Evolutionary conservation across 768 basidiomycete species (phyloP), one percentile per base, ranked within the genome.

Genomic region (Suillus clintonianus): DNA sequence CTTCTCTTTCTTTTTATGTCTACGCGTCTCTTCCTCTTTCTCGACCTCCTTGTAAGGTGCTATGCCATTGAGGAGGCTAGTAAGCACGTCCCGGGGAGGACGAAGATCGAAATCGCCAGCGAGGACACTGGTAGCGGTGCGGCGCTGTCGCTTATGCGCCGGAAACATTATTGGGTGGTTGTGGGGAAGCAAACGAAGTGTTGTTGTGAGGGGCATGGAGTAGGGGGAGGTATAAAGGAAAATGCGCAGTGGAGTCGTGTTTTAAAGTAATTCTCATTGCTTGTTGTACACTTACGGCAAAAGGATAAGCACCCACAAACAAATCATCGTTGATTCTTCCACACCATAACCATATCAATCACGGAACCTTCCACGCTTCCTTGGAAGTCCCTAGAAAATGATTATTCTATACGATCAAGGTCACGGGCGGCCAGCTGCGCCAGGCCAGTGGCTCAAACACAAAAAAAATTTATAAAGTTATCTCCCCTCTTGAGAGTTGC

Each of bases 61-160:
- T 36, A 92, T 88, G 58, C 91, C 90, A 70, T 92, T 92, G 70
- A 93, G 79, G 57, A 92, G 75, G 75, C 89, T 90, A 15, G 92
- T 93, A 67, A 94, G 81, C 66, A 89, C 90, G 77, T 93, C 91
- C 72, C 92, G 85, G 42, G 82, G 71, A 0, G 89, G 87, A 22
- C 82, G 82, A 6, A 81, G 73, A 78, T 93, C 92, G 74, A 91
- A 92, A 72, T 82, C 78, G 68, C 92, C 92, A 0, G 90, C 86
- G 76, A 92, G 84, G 47, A 93, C 88, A 10, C 86, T 73, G 9
- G 92, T 94, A 50, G 92, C 92, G 55, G 84, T 88, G 63, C 92
- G 88, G 24, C 83, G 80, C 4, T 70, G 74, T 34, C 77, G 76
- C 64, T 81, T 82, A 65, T 70, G 59, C 11, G 73, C 67, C 50